Base-by-base conservation (phyloP, 306 rosid species). In the Leucaena leucocephala region DNA sequence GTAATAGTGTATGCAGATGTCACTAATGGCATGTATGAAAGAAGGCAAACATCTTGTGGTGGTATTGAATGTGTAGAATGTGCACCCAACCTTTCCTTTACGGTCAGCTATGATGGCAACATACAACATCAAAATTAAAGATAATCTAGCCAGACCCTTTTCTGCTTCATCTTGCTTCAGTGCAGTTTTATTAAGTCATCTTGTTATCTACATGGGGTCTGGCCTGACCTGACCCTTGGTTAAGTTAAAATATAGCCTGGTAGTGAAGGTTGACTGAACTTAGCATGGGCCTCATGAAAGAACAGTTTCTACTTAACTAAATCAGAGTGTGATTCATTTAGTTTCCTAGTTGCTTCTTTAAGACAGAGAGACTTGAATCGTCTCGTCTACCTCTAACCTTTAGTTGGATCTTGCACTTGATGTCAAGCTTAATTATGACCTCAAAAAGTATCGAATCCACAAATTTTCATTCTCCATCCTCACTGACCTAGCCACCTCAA, bases 141-240 rank as follows among this genome's bases (percentile, higher is more conserved):
- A 22, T 27, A 33, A 11, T 71, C 40, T 46, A 71, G 61, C 15
- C 38, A 1, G 43, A 71, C 7, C 19, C 39, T 27, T 69, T 71
- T 7, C 39, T 48, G 75, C 59, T 46, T 71, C 63, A 12, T 44
- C 75, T 34, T 13, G 8, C 34, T 48, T 21, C 42, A 8, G 27
- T 34, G 33, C 44, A 71, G 61, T 33, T 48, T 70, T 48, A 50
- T 71, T 16, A 71, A 71, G 62, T 33, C 45, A 34, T 57, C 55
- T 68, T 21, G 67, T 11, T 40, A 55, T 54, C 6, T 17, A 16
- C 33, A 7, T 52, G 16, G 68, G 75, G 49, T 17, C 49, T 54
- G 50, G 14, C 38, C 75, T 67, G 49, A n/a, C 16, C 75, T 54
- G n/a, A 52, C 68, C 44, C 40, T 33, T 77, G 45, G 75, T 54